Conservation (phyloP, 2,329 filamentous ascomycete species). For the Botrytis porri region DNA sequence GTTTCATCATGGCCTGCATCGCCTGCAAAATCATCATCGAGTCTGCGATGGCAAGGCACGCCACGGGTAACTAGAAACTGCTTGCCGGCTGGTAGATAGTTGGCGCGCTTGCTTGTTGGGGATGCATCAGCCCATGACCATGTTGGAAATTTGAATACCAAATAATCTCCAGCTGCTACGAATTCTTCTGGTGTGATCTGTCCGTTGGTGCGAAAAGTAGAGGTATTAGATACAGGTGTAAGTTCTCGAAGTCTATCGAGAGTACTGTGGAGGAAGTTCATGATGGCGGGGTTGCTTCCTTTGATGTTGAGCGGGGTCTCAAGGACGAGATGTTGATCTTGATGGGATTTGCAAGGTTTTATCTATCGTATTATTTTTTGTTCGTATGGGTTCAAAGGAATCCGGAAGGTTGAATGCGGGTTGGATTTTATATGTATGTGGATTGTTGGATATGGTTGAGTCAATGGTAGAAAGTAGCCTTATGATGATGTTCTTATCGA, state of each 20-base stretch:
- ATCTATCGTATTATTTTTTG: background rate
- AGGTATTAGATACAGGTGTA: conserved; percentile 83
- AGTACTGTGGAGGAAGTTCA: conserved; percentile 91
- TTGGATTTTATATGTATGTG: conserved; percentile 3
- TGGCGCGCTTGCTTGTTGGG: conserved; percentile 71
- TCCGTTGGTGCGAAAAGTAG: conserved; percentile 88
- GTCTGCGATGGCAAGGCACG: conserved; percentile 85
- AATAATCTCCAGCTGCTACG: conserved; percentile 89
- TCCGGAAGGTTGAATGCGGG: background rate
- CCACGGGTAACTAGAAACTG: conserved; percentile 95
- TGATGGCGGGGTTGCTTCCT: conserved; percentile 40
- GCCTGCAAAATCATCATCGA: conserved; percentile 91
- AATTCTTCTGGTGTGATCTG: conserved; percentile 98
- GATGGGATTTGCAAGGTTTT: background rate
- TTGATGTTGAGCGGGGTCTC: conserved; percentile 16
- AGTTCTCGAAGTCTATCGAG: conserved; percentile 92
- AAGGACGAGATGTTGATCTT: background rate
- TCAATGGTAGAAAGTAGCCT: conserved; percentile 5
- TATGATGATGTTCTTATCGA: conserved; percentile 20
- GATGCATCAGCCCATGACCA: conserved; percentile 96
- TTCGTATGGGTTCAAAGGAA: background rate
- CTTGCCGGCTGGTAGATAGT: conserved; percentile 81
- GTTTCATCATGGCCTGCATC: conserved; percentile 84
- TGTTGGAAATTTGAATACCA: conserved; percentile 98
- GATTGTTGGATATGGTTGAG: background rate